Base-by-base conservation (phyloP, 2,329 filamentous ascomycete genomes). In the Penicillium verrucosum region DNA sequence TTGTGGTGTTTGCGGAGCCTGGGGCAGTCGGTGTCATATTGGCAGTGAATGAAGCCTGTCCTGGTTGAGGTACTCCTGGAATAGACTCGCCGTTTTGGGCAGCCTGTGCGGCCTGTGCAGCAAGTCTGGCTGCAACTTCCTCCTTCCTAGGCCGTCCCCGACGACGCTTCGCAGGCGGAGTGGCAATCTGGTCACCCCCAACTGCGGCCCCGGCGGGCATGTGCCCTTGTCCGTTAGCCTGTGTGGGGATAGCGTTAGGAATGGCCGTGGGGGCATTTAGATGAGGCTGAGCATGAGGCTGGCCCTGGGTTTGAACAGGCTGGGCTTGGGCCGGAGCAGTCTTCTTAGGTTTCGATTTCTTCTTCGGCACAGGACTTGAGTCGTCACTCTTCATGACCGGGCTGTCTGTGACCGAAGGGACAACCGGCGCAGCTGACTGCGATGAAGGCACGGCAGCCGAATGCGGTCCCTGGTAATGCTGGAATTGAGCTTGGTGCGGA, bases 111-210 rank as follows among this genome's bases (percentile, higher is more conserved):
- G 56, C 64, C 12, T 60, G 59, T 2, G 58, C 58, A 36, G 64
- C 64, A 27, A 58, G 50, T 34, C 63, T 60, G 18, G 65, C 64
- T 1, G 63, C 65, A 3, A 66, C 64, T 55, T 67, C 65, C 25
- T 66, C 64, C 48, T 67, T 67, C n/a, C 65, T 56, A 29, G 65
- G 65, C n/a, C 65, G 60, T 21, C 65, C 65, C 36, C 65, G 65
- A 46, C 65, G 65, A 37, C 64, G 64, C 21, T 60, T 60, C 10
- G 41, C 43, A 6, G 59, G 55, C 8, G 58, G 56, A 23, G 60
- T 52, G 8, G 38, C 44, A 14, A 57, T 30, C 14, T 46, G 49
- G 9, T 61, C 58, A 18, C 48, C 54, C 4, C 37, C 57, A 27
- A 44, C 34, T 16, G 59, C n/a, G 5, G 43, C 8, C n/a, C 58